Base-by-base conservation (phyloP, 257 asterid genomes). In the Plantago ovata region DNA sequence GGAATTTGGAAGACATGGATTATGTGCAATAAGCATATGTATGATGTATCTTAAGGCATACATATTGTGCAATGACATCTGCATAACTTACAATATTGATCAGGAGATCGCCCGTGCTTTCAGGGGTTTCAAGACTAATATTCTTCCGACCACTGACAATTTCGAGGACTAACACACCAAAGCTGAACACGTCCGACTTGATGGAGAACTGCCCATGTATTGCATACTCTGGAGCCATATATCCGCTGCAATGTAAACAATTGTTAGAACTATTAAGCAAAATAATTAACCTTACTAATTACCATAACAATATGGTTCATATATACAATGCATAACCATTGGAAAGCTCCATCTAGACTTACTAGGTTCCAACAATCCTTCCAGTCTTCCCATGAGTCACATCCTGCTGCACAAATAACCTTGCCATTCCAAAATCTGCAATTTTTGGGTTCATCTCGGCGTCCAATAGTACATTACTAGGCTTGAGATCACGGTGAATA, bases 131-230 rank as follows among this genome's bases (percentile, higher is more conserved):
- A 9, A 16, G 32, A 13, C 13, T 18, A n/a, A 14, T 28, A 47
- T 48, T 46, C n/a, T 46, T 60, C 45, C 49, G 54, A 9, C 65
- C 65, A 7, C 38, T 60, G 14, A 60, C 47, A 13, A 60, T 60
- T 60, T 60, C 65, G 20, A 60, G 16, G 11, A 60, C 43, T 8
- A 60, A 32, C 36, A 60, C 56, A 4, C 65, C 65, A 44, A 60
- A 60, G 46, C 65, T 60, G 9, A 60, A 60, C 19, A 60, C 65
- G 18, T 60, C 65, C 13, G 65, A 60, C 42, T 60, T 60, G 5
- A 60, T 32, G 7, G 65, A 60, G 65, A 60, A 60, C 13, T 46
- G 45, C 14, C 65, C 62, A 0, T 57, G 62, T 5, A 57, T 40
- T 3, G 36, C 32, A n/a, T 57, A 57, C 22, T 57, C 62, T 11